phyloP scores from a whole-genome alignment of 179 eudicot species.

The Drosera spatulata region DNA sequence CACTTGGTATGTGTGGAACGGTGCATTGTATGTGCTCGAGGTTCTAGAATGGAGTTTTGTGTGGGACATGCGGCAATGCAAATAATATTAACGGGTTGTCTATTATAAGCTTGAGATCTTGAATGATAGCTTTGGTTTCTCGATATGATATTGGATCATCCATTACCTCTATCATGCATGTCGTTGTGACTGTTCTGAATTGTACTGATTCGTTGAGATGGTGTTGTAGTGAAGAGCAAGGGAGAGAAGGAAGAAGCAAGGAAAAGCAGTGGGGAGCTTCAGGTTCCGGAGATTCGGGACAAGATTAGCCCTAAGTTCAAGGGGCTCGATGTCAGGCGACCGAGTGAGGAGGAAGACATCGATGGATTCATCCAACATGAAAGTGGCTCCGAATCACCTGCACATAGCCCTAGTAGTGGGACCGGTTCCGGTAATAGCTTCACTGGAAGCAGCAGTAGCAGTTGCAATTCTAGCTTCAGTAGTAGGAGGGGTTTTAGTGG shows the following conservation, averaged over 20 bases:
- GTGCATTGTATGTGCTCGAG: too few relatives aligned
- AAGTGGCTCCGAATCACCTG: conserved; percentile 39
- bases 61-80: too few relatives aligned
- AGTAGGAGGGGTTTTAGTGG: conserved; percentile 29
- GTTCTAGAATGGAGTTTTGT: too few relatives aligned
- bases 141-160: background rate
- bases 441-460: conserved; percentile 2
- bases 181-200: background rate
- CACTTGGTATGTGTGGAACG: too few relatives aligned
- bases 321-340: conserved; percentile 22
- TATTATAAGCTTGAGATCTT: too few relatives aligned
- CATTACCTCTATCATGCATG: background rate
- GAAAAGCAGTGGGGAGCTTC: conserved; percentile 6
- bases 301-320: conserved; percentile 14
- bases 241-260: conserved; percentile 7
- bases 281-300: conserved; percentile 7
- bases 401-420: conserved; percentile 34
- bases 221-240: conserved; percentile 17
- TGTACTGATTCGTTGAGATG: conserved; percentile 4
- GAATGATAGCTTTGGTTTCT: background rate
- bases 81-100: too few relatives aligned
- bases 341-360: conserved; percentile 14
- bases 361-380: conserved; percentile 18
- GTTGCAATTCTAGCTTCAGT: conserved; percentile 3
- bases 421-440: conserved; percentile 19